These are phyloP conservation scores for Mycena floridula DNA, from an alignment of 768 basidiomycete genomes.

Conservation along the genomic window DNA sequence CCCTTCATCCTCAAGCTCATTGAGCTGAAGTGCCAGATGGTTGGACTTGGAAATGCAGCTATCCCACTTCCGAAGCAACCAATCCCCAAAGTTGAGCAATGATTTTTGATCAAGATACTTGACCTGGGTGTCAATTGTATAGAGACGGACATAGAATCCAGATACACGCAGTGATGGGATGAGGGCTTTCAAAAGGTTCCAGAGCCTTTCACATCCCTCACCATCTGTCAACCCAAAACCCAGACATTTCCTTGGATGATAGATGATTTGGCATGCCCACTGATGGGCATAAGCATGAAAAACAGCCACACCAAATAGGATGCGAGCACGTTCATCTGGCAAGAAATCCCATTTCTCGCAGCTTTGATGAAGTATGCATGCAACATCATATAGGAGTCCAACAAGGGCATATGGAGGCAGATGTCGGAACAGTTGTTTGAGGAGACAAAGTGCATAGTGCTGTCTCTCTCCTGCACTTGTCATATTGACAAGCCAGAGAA, in stretches of 20 bases:
- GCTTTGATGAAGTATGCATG: conserved; percentile 25
- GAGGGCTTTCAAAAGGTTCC: too few species aligned
- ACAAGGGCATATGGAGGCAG: conserved; percentile 20
- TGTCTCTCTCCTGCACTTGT: conserved; percentile 25
- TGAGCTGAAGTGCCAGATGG: too few species aligned
- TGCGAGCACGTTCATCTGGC: conserved; percentile 13
- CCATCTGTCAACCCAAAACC: conserved; percentile 10
- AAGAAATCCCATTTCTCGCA: conserved; percentile 20
- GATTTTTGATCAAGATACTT: too few species aligned
- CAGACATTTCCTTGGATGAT: conserved; percentile 25
- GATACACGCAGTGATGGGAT: too few species aligned
- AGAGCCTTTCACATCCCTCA: conserved; percentile 28
- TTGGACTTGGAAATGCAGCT: too few species aligned
- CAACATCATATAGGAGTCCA: conserved; percentile 28
- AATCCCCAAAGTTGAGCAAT: too few species aligned
- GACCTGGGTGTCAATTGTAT: too few species aligned
- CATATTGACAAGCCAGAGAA: conserved; percentile 23
- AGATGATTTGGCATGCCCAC: conserved; percentile 31
- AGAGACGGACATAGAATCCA: too few species aligned
- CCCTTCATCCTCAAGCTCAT: too few species aligned
- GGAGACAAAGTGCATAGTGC: conserved; percentile 23
- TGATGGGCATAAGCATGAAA: conserved; percentile 36
- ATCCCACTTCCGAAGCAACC: too few species aligned
- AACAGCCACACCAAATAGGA: conserved; percentile 22
- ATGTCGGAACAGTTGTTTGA: conserved; percentile 24